These are phyloP conservation scores for Batrachochytrium dendrobatidis DNA, from an alignment of 371 early-diverging fungal species.

Conservation along the genomic window DNA sequence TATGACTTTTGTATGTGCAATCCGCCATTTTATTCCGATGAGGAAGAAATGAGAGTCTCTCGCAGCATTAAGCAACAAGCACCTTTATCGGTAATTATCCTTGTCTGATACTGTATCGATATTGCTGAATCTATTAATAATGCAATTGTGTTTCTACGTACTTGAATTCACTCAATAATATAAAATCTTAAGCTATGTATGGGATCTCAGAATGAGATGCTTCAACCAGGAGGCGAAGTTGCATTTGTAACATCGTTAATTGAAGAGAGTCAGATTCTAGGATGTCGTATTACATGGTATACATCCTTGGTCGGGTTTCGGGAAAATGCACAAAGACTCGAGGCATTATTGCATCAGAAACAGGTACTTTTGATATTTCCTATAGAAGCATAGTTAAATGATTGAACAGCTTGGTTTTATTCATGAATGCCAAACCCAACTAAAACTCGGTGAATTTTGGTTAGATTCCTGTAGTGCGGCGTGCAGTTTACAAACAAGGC, in stretches of 20 bases:
- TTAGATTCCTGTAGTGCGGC: no score
- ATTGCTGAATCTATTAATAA: background rate
- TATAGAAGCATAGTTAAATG: no score
- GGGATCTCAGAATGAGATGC: constrained; percentile 51
- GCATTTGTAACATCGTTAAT: constrained; percentile 50
- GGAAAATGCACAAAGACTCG: background rate
- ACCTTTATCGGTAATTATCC: constrained; percentile 41
- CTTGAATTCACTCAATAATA: background rate
- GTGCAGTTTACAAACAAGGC: no score
- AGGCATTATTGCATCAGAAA: background rate
- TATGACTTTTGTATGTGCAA: constrained; percentile 67
- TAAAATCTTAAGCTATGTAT: constrained; percentile 41
- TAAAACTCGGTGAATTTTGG: no score
- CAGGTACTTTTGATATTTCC: no score
- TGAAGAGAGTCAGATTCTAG: constrained; percentile 43
- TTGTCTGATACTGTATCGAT: background rate
- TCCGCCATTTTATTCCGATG: constrained; percentile 60
- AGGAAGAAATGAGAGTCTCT: constrained; percentile 38
- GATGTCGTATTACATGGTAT: constrained; percentile 24
- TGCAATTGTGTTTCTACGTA: background rate
- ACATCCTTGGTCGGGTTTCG: background rate
- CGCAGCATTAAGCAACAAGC: constrained; percentile 33
- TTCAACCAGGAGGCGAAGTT: constrained; percentile 60
- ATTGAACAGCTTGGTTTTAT: no score
- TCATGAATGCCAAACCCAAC: no score